Conservation (phyloP, 2,329 filamentous ascomycete genomes). For the Aspergillus ochraceus region DNA sequence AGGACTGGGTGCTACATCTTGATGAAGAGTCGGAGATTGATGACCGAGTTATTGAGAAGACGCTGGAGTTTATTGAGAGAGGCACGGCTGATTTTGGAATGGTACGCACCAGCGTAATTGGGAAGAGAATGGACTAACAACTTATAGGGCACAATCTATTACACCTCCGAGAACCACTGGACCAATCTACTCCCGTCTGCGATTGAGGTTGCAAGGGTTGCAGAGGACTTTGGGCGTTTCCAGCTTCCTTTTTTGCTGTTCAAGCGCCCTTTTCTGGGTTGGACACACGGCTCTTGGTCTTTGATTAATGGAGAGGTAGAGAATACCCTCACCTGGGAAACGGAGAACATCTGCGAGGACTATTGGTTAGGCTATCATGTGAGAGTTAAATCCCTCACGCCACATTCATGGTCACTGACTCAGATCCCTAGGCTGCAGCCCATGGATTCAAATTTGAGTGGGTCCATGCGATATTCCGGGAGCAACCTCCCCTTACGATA, state of each 20-base stretch:
- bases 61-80: conserved; percentile 15
- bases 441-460: conserved; percentile 14
- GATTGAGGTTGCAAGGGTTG: conserved; percentile 9
- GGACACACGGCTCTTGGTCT: conserved; percentile 11
- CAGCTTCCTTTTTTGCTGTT: conserved; percentile 9
- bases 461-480: conserved; percentile 10
- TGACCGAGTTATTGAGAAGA: conserved; percentile 6
- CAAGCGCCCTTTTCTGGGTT: conserved; percentile 9
- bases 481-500: conserved; percentile 9
- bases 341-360: conserved; percentile 11
- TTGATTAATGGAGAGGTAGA: conserved; percentile 13
- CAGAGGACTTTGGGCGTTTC: conserved; percentile 14
- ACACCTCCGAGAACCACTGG: conserved; percentile 11
- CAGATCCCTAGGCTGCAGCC: conserved; percentile 2
- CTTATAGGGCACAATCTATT: conserved; percentile 13
- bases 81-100: conserved; percentile 12
- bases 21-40: conserved; percentile 17
- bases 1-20: conserved; percentile 16
- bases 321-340: conserved; percentile 12
- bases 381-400: not conserved
- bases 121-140: not conserved
- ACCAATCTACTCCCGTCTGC: conserved; percentile 6
- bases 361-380: conserved; percentile 14
- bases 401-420: not conserved
- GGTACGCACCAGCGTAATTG: not conserved